Base-by-base conservation (phyloP, 192 early-diverging fungal species). In the Blastocladiella britannica region DNA sequence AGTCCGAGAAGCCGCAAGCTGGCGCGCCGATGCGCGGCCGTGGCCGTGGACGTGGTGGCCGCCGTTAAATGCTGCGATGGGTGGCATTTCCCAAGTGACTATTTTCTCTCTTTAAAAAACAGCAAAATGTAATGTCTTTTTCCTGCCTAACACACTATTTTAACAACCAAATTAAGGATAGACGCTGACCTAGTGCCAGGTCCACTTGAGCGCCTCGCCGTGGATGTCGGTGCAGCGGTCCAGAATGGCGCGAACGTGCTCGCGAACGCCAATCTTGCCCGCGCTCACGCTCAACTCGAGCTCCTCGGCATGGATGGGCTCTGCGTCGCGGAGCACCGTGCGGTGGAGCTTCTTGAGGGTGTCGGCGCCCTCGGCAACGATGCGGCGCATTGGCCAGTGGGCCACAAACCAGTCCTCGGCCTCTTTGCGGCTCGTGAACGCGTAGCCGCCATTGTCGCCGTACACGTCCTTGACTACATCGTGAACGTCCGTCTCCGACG, bases 1-100 rank as follows among this genome's bases (percentile, higher is more conserved):
- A 82, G 63, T 82, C 79, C 55, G 78, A 91, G 65, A 72, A 85
- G 63, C 86, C 91, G 53, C 73, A 79, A 37, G 63, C 65, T 58
- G 79, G 73, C 30, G 67, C 70, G 8, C 59, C 65, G 7, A 73
- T 74, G 72, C 72, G 72, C 24, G 69, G 64, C 55, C 75, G 67
- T 30, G 71, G 67, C 18, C 63, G 67, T 29, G 67, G 71, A 52
- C 76, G 67, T 52, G 69, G 75, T 29, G 69, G 75, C 67, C 62
- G 65, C 52, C 77, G 72, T 25, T 47, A 47, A 47, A 20, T 0
- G 31, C 7, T 47, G 9, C 9, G 9, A n/a, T n/a, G n/a, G n/a
- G n/a, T n/a, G n/a, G n/a, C n/a, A n/a, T n/a, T n/a, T n/a, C n/a
- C n/a, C n/a, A n/a, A n/a, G n/a, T n/a, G n/a, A n/a, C n/a, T n/a